Evolutionary conservation across 116 monocot genomes (phyloP), one percentile per base, ranked within the genome.

Genomic region (Thalassia testudinum): DNA sequence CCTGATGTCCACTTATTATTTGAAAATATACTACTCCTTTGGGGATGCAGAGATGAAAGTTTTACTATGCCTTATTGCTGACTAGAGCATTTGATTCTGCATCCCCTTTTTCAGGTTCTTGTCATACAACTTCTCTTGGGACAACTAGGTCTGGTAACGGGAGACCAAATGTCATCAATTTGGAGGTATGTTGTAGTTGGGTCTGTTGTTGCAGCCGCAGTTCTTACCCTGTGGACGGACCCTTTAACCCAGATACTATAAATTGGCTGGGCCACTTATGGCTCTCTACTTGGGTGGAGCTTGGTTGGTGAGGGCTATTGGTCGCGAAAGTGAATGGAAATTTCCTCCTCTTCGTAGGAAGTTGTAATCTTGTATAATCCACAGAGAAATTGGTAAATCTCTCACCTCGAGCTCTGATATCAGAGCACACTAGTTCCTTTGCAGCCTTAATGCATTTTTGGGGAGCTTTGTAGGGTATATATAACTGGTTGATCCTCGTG

Each of bases 101-200:
- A 17, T 63, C 11, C 28, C 43, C 67, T 3, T 10, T 34, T 3
- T 13, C 62, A 95, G 95, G 88, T 97, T 62, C 97, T 89, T n/a
- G 89, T 97, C 23, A 78, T 97, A 67, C 97, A 97, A 58, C 72
- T 97, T 4, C 57, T 97, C 21, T 52, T 97, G 54, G 97, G 97
- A 18, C 97, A 89, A 54, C 62, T 82, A 26, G 89, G 89, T 19
- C 61, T 97, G 38, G 89, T 97, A 8, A 70, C 77, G 0, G 71
- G 89, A 0, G 89, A 88, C 29, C 97, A 97, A 67, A 97, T 97
- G 97, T 54, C 89, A 26, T 97, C 97, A 0, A 77, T 97, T 11
- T 97, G 97, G 97, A 89, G 89, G 85, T 97, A 89, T 19, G 97
- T 97, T 30, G 89, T 97, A 17, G 97, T 97, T 47, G 97, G 97